phyloP scores from a whole-genome alignment of 2,329 filamentous ascomycete species.

The Trichoderma gracile region DNA sequence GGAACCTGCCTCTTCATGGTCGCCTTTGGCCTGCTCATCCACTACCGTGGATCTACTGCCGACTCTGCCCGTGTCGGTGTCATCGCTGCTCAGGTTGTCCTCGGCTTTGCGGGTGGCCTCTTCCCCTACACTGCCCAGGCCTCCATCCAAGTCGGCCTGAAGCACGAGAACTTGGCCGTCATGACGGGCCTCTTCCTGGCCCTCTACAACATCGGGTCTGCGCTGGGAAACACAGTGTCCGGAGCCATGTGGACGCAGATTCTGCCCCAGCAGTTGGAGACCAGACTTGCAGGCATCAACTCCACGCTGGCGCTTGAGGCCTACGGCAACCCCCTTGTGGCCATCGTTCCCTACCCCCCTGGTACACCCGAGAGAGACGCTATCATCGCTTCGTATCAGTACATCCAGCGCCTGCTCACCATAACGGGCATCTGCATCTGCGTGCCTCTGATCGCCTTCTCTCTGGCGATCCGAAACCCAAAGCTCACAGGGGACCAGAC shows the following conservation, averaged over 20 bases:
- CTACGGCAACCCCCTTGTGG: slow-evolving; percentile 33
- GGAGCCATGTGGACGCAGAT: slow-evolving; percentile 64
- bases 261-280: slow-evolving; percentile 57
- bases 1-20: slow-evolving; percentile 63
- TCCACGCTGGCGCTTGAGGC: slow-evolving; percentile 37
- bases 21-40: slow-evolving; percentile 65
- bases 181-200: slow-evolving; percentile 65
- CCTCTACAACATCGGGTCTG: slow-evolving; percentile 63
- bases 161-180: slow-evolving; percentile 59
- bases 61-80: slow-evolving; percentile 53
- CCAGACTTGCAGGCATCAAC: slow-evolving; percentile 44
- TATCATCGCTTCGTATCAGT: slow-evolving; percentile 48
- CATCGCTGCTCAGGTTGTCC: slow-evolving; percentile 62
- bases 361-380: slow-evolving; percentile 47
- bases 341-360: slow-evolving; percentile 31
- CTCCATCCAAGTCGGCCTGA: slow-evolving; percentile 45
- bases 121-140: slow-evolving; percentile 56
- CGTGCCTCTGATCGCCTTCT: slow-evolving; percentile 50
- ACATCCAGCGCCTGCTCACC: slow-evolving; percentile 49
- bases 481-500: slow-evolving; percentile 49
- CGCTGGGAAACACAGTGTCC: slow-evolving; percentile 60
- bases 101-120: slow-evolving; percentile 64
- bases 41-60: slow-evolving; percentile 56
- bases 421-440: slow-evolving; percentile 53
- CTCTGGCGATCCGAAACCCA: slow-evolving; percentile 47